Conservation (phyloP, 345 rosid species). For the Salix dunnii region DNA sequence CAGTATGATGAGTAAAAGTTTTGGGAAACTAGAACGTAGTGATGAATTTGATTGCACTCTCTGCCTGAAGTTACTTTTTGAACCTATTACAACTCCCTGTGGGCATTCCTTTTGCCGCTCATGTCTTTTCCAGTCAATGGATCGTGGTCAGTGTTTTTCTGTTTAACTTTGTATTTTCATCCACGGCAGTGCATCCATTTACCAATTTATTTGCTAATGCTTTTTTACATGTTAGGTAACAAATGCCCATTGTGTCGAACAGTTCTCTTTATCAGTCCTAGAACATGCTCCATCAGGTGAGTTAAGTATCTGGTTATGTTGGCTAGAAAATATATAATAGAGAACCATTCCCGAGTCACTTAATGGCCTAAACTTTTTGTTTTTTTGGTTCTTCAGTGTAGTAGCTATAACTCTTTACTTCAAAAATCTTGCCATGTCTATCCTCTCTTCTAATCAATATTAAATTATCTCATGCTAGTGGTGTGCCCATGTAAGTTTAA, state of each 20-base stretch:
- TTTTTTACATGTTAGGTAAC: slow-evolving; percentile 54
- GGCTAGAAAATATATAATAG: neutral
- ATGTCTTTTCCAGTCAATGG: slow-evolving; percentile 91
- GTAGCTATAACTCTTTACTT: neutral
- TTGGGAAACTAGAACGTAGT: slow-evolving; percentile 52
- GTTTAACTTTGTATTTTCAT: slow-evolving; percentile 11
- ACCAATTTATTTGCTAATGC: slow-evolving; percentile 8
- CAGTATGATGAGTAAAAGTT: slow-evolving; percentile 34
- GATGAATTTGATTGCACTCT: slow-evolving; percentile 94
- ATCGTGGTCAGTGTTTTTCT: slow-evolving; percentile 54
- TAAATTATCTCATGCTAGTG: neutral
- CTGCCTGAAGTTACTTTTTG: slow-evolving; percentile 80
- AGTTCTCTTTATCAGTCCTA: slow-evolving; percentile 78
- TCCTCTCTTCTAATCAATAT: neutral
- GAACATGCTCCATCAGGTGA: slow-evolving; percentile 85
- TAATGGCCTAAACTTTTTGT: neutral
- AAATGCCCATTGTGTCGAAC: slow-evolving; percentile 92
- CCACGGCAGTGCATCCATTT: slow-evolving; percentile 3
- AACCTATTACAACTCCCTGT: slow-evolving; percentile 89
- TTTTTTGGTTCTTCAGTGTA: neutral
- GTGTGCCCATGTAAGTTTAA: neutral
- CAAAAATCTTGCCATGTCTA: neutral
- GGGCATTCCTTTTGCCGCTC: slow-evolving; percentile 96
- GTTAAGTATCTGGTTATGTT: neutral
- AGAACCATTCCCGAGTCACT: neutral